Evolutionary conservation across 83 land plant species (phyloP).

Genomic region (Picea mariana): DNA sequence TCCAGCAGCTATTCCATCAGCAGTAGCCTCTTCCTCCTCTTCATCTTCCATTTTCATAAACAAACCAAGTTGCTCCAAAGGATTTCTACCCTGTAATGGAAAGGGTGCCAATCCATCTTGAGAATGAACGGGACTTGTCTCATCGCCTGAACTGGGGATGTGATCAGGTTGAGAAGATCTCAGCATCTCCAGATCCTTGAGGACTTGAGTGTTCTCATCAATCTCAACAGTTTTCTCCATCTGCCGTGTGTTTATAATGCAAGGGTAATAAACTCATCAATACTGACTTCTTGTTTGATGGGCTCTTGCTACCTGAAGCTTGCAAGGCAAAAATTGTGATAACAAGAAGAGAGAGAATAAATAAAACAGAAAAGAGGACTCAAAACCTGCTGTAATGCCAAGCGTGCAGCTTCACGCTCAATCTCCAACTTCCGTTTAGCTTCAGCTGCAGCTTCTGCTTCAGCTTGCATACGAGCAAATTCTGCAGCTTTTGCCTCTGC

Average conservation of each 20-base stretch:
- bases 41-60: slow-evolving; percentile 84
- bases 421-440: slow-evolving; percentile 74
- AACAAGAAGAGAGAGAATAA: neutral
- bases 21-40: slow-evolving; percentile 30
- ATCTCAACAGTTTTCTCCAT: slow-evolving; percentile 97
- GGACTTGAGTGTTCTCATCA: slow-evolving; percentile 61
- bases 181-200: slow-evolving; percentile 77
- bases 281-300: neutral
- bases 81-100: slow-evolving; percentile 66
- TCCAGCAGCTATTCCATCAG: slow-evolving; percentile 22
- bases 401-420: slow-evolving; percentile 93
- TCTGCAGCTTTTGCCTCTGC: slow-evolving; percentile 98
- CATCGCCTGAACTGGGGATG: slow-evolving; percentile 53
- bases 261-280: neutral
- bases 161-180: slow-evolving; percentile 47
- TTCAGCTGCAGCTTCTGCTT: slow-evolving; percentile 79
- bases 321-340: neutral
- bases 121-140: slow-evolving; percentile 44
- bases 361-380: neutral
- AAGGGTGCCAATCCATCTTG: slow-evolving; percentile 53
- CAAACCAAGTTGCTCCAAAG: slow-evolving; percentile 83
- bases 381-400: slow-evolving; percentile 69
- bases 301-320: neutral
- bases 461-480: slow-evolving; percentile 67
- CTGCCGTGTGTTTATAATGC: slow-evolving; percentile 26